Percentiles rank a stretch among this genome's conserved stretches.
phyloP scores from a whole-genome alignment of 164 flowering plant genomes.

The Brasenia schreberi region DNA sequence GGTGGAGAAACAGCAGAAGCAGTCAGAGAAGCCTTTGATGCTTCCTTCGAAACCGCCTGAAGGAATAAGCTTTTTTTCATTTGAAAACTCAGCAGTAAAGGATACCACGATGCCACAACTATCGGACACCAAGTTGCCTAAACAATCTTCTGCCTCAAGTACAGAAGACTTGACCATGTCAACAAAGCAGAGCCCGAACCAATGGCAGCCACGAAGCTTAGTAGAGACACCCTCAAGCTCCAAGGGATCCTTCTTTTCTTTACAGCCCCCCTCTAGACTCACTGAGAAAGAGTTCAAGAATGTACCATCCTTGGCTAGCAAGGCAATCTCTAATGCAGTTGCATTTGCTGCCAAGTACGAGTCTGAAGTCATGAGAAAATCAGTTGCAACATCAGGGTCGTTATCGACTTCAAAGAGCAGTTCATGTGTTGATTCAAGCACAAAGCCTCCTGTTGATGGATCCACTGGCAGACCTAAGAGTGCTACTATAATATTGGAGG shows the following conservation, averaged over 20 bases:
- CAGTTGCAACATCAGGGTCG: not conserved
- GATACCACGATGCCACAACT: slow-evolving; percentile 10
- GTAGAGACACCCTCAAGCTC: slow-evolving; percentile 7
- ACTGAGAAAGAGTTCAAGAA: slow-evolving; percentile 10
- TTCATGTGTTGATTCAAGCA: not conserved
- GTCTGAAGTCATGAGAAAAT: slow-evolving; percentile 12
- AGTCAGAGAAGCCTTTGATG: slow-evolving; percentile 8
- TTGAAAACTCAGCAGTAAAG: slow-evolving; percentile 14
- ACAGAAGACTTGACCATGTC: slow-evolving; percentile 3
- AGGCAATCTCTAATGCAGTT: slow-evolving; percentile 20
- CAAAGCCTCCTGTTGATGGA: not conserved
- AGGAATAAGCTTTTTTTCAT: slow-evolving; percentile 35
- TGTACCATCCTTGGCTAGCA: slow-evolving; percentile 12
- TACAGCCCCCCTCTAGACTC: slow-evolving; percentile 7
- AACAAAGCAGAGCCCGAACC: slow-evolving; percentile 8
- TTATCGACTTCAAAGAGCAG: not conserved
- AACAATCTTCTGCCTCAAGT: slow-evolving; percentile 2
- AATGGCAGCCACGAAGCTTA: slow-evolving; percentile 8
- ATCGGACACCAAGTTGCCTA: not conserved
- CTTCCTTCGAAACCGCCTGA: slow-evolving; percentile 27
- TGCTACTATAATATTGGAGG: slow-evolving; percentile 14
- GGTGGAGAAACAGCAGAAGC: slow-evolving; percentile 11
- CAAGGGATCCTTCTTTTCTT: slow-evolving; percentile 8
- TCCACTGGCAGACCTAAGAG: slow-evolving; percentile 3
- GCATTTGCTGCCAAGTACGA: slow-evolving; percentile 40